Conservation (phyloP, 208 protist species). For the Wallacemonas collosoma region DNA sequence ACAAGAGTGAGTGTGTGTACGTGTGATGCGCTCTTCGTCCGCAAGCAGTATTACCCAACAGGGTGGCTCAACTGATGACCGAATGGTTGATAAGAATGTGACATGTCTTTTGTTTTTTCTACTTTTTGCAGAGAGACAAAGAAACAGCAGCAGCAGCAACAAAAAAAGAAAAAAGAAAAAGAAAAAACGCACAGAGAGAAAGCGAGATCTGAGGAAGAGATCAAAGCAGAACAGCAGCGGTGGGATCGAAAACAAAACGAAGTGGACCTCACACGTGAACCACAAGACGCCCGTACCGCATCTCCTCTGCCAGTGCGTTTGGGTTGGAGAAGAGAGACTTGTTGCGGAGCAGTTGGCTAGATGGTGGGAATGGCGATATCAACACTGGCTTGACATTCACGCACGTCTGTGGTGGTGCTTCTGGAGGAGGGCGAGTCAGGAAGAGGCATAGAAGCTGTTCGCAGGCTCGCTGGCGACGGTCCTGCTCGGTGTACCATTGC, state of each 20-base stretch:
- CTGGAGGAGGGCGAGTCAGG: neutral
- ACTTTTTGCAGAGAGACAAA: conserved; percentile 24
- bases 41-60: no score
- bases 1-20: no score
- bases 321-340: neutral
- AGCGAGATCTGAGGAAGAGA: neutral
- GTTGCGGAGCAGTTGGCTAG: conserved; percentile 1
- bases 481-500: neutral
- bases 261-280: conserved; percentile 1
- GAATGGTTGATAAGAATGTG: no score
- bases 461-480: neutral
- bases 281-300: conserved; percentile 7
- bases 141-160: conserved; percentile 13
- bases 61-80: no score
- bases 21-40: no score
- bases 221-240: neutral
- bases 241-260: conserved; percentile 25
- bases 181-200: conserved; percentile 5
- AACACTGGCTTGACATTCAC: neutral
- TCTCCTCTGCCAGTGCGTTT: conserved; percentile 11
- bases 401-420: neutral
- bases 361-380: conserved; percentile 11
- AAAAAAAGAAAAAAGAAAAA: conserved; percentile 28
- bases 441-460: neutral
- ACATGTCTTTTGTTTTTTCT: neutral